phyloP scores from a whole-genome alignment of 345 rosid species.

The Melastoma malabathricum region DNA sequence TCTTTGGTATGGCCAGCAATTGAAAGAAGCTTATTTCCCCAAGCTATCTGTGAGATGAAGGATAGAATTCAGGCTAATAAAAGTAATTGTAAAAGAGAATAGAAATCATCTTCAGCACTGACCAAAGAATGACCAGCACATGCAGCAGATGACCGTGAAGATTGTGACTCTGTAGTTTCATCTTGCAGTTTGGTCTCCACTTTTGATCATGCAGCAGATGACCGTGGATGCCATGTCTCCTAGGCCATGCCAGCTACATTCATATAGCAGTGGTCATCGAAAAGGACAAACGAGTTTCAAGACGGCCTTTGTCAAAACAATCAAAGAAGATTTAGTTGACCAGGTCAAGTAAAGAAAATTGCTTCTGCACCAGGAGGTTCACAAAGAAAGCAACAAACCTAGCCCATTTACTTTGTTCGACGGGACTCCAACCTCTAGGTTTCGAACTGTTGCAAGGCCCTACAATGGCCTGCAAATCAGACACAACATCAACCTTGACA shows the following conservation, averaged over 20 bases:
- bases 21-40: constrained; percentile 86
- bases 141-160: constrained; percentile 37
- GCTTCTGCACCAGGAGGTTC: no score
- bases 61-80: constrained; percentile 12
- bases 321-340: no score
- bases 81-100: not conserved
- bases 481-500: constrained; percentile 4
- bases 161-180: constrained; percentile 39
- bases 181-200: constrained; percentile 51
- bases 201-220: constrained; percentile 95
- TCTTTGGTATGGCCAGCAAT: constrained; percentile 91
- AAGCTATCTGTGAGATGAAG: constrained; percentile 47
- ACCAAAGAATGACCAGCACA: constrained; percentile 99
- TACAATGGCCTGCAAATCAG: constrained; percentile 64
- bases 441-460: constrained; percentile 85
- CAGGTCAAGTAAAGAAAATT: no score
- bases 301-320: not conserved
- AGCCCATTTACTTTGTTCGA: constrained; percentile 92
- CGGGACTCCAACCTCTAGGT: constrained; percentile 93
- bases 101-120: constrained; percentile 15
- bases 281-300: constrained; percentile 2
- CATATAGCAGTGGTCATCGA: constrained; percentile 1
- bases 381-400: constrained; percentile 35
- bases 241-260: constrained; percentile 87
- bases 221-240: constrained; percentile 85